Conservation (phyloP, 768 basidiomycete species). For the Harrya chromipes region DNA sequence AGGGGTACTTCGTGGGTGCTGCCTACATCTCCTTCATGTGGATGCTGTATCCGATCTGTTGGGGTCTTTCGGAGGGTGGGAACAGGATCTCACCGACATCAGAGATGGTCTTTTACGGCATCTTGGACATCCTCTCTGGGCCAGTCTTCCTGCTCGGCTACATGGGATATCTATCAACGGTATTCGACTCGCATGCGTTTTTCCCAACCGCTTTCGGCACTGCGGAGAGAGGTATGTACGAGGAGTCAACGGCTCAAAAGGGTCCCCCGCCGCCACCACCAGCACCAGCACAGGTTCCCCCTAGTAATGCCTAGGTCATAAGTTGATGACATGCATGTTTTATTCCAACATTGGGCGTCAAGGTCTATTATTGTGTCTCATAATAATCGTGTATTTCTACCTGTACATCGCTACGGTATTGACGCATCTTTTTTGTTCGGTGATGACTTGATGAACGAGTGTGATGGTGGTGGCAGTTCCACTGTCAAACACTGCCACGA, state of each 20-base stretch:
- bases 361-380: no score
- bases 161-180: slow-evolving; percentile 15
- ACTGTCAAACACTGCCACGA: no score
- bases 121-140: slow-evolving; percentile 39
- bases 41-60: slow-evolving; percentile 55
- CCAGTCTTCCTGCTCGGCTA: slow-evolving; percentile 37
- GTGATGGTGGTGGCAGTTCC: no score
- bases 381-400: no score
- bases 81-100: slow-evolving; percentile 48
- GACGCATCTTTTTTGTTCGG: no score
- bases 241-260: not conserved
- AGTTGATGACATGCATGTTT: no score
- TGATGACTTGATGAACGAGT: no score
- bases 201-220: slow-evolving; percentile 8
- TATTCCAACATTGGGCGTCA: no score
- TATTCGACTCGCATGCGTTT: not conserved
- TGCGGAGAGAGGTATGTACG: slow-evolving; percentile 5
- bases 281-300: no score
- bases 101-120: slow-evolving; percentile 57
- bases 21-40: slow-evolving; percentile 51
- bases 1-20: slow-evolving; percentile 35
- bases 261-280: not conserved
- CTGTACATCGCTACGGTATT: no score
- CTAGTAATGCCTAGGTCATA: no score
- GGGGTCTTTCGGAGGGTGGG: slow-evolving; percentile 52